phyloP scores from a whole-genome alignment of 1,284 basidiomycete species.

The Melanopsichium pennsylvanicum region DNA sequence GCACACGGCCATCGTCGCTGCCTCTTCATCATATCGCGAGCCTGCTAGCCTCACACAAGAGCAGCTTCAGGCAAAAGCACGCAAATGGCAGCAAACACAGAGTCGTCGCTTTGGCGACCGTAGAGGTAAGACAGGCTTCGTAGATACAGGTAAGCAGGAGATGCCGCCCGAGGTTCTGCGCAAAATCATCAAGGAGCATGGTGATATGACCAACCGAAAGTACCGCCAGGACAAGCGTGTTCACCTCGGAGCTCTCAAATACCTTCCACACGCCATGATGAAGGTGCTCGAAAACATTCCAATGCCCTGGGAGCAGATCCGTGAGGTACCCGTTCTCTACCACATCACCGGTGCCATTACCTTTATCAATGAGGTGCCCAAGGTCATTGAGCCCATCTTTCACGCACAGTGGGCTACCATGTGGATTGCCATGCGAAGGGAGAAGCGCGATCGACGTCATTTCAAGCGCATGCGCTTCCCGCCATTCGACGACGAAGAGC shows the following conservation, averaged over 20 bases:
- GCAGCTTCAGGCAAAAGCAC: conserved; percentile 81
- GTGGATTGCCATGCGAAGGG: conserved; percentile 99
- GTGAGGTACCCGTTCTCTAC: conserved; percentile 68
- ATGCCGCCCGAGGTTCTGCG: conserved; percentile 76
- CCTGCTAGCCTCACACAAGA: conserved; percentile 75
- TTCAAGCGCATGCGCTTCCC: conserved; percentile 99
- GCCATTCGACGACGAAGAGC: conserved; percentile 97
- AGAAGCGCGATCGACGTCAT: conserved; percentile 97
- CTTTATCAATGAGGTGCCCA: conserved; percentile 97
- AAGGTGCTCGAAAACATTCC: conserved; percentile 99
- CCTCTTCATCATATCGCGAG: conserved; percentile 32
- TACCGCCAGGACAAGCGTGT: conserved; percentile 99
- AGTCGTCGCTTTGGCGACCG: conserved; percentile 88
- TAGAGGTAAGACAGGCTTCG: conserved; percentile 79
- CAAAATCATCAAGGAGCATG: conserved; percentile 67
- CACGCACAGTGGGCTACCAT: conserved; percentile 99
- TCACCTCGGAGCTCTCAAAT: conserved; percentile 95
- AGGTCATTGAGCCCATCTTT: conserved; percentile 95
- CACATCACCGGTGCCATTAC: conserved; percentile 98
- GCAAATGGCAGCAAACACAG: conserved; percentile 94
- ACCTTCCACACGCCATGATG: conserved; percentile 98
- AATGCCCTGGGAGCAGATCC: conserved; percentile 85
- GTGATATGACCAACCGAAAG: conserved; percentile 68
- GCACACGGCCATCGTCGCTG: conserved; percentile 9
- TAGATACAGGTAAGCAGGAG: conserved; percentile 88